These are phyloP conservation scores for Eruca vesicaria DNA, from an alignment of 441 rosid genomes.

Conservation along the genomic window DNA sequence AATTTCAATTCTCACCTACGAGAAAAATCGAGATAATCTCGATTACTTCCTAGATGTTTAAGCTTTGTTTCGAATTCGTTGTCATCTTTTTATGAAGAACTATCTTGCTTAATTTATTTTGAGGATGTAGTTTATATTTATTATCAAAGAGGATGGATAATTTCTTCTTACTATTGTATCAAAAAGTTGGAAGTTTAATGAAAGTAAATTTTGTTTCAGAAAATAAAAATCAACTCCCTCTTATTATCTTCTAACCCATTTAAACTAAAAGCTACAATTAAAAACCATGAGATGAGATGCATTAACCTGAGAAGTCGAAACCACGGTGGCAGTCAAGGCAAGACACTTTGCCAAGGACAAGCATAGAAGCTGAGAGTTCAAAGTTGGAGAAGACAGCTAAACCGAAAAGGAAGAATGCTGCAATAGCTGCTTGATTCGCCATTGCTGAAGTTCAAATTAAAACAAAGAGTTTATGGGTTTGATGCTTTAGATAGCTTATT, in stretches of 20 bases:
- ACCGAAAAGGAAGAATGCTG: conserved; percentile 19
- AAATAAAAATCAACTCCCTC: not conserved
- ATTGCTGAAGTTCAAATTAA: conserved; percentile 9
- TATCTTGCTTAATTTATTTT: too few relatives aligned
- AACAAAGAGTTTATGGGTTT: conserved; percentile 7
- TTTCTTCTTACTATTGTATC: too few relatives aligned
- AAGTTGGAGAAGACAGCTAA: conserved; percentile 27
- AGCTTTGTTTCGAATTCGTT: too few relatives aligned
- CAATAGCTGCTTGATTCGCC: conserved; percentile 19
- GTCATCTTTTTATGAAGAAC: too few relatives aligned
- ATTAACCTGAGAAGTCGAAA: conserved; percentile 35
- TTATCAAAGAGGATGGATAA: too few relatives aligned
- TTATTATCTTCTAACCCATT: not conserved
- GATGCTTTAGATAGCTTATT: conserved; percentile 5
- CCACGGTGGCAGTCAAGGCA: conserved; percentile 32
- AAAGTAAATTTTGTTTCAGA: too few relatives aligned
- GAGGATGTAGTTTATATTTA: too few relatives aligned
- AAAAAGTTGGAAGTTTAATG: too few relatives aligned
- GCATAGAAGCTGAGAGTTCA: conserved; percentile 13
- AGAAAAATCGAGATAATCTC: too few relatives aligned
- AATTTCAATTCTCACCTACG: not conserved
- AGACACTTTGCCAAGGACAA: conserved; percentile 26
- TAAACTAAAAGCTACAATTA: not conserved
- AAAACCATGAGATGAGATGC: not conserved
- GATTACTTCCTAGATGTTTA: too few relatives aligned